Percentiles rank a stretch among this genome's conserved stretches.
phyloP scores from a whole-genome alignment of 441 rosid genomes.

The Hura crepitans region DNA sequence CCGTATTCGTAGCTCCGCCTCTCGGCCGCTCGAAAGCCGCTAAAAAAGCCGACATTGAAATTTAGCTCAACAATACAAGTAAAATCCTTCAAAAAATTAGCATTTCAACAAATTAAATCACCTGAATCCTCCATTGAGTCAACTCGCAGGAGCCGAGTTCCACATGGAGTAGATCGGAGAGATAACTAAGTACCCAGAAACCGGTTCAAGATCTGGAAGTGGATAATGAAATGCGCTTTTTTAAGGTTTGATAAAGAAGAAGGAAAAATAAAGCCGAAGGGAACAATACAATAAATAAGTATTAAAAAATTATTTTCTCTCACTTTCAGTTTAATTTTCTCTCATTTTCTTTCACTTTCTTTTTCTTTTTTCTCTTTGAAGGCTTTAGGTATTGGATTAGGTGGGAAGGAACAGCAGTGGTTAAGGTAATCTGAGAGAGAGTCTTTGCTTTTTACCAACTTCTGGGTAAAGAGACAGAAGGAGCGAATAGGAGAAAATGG shows the following conservation, averaged over 20 bases:
- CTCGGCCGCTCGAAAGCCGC: constrained; percentile 89
- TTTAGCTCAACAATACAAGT: not conserved
- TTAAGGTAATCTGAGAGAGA: constrained; percentile 11
- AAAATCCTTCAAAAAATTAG: constrained; percentile 15
- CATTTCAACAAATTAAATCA: constrained; percentile 33
- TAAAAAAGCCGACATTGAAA: constrained; percentile 75
- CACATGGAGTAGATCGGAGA: constrained; percentile 25
- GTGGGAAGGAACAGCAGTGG: constrained; percentile 32
- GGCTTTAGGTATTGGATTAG: constrained; percentile 38
- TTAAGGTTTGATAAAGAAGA: constrained; percentile 34
- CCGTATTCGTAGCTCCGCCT: constrained; percentile 73
- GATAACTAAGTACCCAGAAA: constrained; percentile 5
- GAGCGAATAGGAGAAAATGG: constrained; percentile 25
- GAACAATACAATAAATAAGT: constrained; percentile 21
- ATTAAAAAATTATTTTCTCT: not conserved
- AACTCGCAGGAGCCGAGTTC: constrained; percentile 19
- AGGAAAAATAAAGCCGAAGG: constrained; percentile 26
- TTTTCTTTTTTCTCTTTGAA: constrained; percentile 19
- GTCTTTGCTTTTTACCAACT: constrained; percentile 63
- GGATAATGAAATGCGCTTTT: constrained; percentile 4
- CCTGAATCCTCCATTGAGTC: constrained; percentile 28
- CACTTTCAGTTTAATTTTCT: constrained; percentile 13
- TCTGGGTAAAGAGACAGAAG: not conserved
- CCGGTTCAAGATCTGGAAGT: constrained; percentile 35
- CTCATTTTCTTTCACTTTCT: constrained; percentile 24